phyloP scores from a whole-genome alignment of 371 early-diverging fungal genomes.

The Mucor mucedo region DNA sequence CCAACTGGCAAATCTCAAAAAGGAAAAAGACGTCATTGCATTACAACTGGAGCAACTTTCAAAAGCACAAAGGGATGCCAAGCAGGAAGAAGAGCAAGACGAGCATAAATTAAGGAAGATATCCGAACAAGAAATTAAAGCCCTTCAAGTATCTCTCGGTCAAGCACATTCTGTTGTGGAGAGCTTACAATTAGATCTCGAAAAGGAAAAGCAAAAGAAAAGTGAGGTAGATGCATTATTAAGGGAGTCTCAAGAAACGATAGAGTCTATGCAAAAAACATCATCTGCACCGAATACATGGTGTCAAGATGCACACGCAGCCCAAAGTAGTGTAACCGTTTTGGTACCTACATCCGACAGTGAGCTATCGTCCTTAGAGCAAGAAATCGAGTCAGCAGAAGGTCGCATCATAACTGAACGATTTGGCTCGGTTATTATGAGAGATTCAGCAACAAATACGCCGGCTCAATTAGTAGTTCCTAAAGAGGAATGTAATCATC shows the following conservation, averaged over 20 bases:
- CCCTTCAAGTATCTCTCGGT: slow-evolving; percentile 22
- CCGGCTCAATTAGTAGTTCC: too few relatives aligned
- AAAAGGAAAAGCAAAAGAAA: slow-evolving; percentile 42
- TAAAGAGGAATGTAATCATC: not conserved
- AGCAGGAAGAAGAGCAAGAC: slow-evolving; percentile 1
- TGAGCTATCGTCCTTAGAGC: slow-evolving; percentile 4
- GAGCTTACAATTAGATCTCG: slow-evolving; percentile 29
- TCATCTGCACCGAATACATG: not conserved
- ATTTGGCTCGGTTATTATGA: not conserved
- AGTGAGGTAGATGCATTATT: slow-evolving; percentile 48
- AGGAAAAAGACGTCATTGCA: slow-evolving; percentile 24
- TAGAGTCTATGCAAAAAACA: slow-evolving; percentile 37
- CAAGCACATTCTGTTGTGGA: slow-evolving; percentile 24
- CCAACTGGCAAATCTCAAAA: slow-evolving; percentile 18
- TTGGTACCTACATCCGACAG: not conserved
- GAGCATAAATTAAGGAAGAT: not conserved
- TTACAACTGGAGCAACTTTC: slow-evolving; percentile 10
- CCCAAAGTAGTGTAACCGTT: not conserved
- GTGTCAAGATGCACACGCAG: slow-evolving; percentile 6
- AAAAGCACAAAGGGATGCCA: not conserved
- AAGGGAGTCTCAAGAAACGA: slow-evolving; percentile 56
- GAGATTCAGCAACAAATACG: not conserved
- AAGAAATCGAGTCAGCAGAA: slow-evolving; percentile 3
- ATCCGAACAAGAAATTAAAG: slow-evolving; percentile 15
- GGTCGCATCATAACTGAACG: not conserved